Conservation (phyloP, 1,284 basidiomycete genomes). For the Rhodotorula mucilaginosa region DNA sequence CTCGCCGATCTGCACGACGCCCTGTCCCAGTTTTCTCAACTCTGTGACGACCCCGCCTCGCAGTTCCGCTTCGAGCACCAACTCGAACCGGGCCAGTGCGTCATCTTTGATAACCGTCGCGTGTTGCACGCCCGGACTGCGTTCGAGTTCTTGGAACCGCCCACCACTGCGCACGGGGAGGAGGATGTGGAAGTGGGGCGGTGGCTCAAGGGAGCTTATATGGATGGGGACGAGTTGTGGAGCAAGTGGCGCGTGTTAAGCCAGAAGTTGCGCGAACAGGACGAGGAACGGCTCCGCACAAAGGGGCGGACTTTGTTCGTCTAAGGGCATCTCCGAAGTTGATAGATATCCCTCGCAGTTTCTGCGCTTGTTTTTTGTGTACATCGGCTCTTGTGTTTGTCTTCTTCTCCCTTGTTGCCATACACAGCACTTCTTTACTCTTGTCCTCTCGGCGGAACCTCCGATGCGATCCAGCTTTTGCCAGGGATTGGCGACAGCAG, state of each 20-base stretch:
- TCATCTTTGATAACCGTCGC: constrained; percentile 90
- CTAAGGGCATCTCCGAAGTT: not conserved
- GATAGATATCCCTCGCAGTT: not conserved
- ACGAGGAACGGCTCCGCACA: not conserved
- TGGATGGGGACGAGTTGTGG: constrained; percentile 43
- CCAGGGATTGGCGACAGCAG: no score
- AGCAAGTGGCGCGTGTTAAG: constrained; percentile 34
- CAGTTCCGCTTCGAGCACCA: constrained; percentile 61
- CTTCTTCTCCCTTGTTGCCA: not conserved
- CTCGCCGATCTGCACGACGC: constrained; percentile 62
- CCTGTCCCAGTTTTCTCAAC: constrained; percentile 61
- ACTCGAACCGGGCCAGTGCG: constrained; percentile 78
- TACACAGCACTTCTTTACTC: not conserved
- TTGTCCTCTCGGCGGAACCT: not conserved
- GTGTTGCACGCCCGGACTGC: constrained; percentile 83
- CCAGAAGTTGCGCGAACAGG: constrained; percentile 6
- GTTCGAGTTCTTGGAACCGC: constrained; percentile 55
- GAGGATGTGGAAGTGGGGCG: constrained; percentile 42
- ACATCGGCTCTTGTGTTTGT: no score
- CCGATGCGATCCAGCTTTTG: no score
- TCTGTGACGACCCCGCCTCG: constrained; percentile 60
- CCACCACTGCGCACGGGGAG: constrained; percentile 32
- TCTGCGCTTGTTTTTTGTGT: not conserved
- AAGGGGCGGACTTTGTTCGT: constrained; percentile 23
- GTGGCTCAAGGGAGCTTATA: constrained; percentile 42